Conservation (phyloP, 257 asterid genomes). For the Solanum chaucha region DNA sequence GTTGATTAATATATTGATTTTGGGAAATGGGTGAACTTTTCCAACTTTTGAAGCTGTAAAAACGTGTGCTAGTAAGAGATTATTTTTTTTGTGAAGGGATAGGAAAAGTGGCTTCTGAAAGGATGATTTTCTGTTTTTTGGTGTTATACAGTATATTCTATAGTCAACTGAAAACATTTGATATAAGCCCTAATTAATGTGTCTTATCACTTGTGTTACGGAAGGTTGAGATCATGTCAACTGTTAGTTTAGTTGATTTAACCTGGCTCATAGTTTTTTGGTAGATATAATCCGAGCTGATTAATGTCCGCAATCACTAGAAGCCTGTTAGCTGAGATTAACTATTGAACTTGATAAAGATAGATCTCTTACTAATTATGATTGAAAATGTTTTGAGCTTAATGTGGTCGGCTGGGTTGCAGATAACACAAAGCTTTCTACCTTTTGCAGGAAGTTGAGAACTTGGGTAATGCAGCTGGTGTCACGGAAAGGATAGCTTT, state of each 20-base stretch:
- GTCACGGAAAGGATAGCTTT: slow-evolving; percentile 12
- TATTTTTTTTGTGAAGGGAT: background rate
- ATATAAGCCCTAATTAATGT: background rate
- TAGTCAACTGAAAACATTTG: background rate
- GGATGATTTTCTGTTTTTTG: background rate
- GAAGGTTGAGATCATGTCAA: background rate
- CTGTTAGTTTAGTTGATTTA: background rate
- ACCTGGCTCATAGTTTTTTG: background rate
- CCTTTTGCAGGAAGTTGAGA: slow-evolving; percentile 36
- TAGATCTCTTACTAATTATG: background rate
- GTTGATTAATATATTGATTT: background rate
- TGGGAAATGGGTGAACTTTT: background rate
- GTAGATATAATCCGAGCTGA: background rate
- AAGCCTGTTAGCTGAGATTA: background rate
- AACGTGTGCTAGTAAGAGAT: background rate
- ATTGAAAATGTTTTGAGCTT: background rate
- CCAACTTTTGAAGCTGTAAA: background rate
- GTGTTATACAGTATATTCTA: background rate
- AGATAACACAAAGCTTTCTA: background rate
- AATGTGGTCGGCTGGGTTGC: background rate
- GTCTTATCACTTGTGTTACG: background rate
- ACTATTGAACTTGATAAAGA: background rate
- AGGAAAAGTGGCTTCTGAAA: background rate
- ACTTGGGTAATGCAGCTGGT: slow-evolving; percentile 29
- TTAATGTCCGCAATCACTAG: background rate